Conservation (phyloP, 345 rosid species). For the Turritis glabra region DNA sequence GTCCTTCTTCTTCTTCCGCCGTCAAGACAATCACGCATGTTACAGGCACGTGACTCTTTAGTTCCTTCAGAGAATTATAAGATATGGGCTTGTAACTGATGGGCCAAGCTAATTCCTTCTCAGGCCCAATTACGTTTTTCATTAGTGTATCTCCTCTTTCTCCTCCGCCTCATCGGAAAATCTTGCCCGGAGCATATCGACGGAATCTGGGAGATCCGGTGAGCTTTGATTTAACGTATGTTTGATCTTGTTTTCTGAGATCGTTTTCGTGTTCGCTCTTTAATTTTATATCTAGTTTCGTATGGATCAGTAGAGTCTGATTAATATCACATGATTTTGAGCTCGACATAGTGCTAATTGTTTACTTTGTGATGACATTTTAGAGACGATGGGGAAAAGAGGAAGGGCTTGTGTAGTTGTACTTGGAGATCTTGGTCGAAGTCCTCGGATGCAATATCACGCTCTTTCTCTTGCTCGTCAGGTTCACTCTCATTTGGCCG, state of each 20-base stretch:
- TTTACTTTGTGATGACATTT: not conserved
- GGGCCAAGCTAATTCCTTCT: not conserved
- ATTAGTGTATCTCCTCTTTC: not conserved
- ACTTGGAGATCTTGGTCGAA: conserved; percentile 93
- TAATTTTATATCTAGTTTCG: not conserved
- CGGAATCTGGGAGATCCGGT: conserved; percentile 18
- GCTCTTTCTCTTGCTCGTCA: conserved; percentile 92
- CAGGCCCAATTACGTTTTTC: not conserved
- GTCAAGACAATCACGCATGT: not conserved
- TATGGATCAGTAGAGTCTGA: conserved; percentile 3
- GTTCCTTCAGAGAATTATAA: not conserved
- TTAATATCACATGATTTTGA: not conserved
- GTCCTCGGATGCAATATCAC: conserved; percentile 98
- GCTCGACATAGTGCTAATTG: conserved; percentile 9
- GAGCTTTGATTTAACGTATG: not conserved
- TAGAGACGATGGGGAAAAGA: conserved; percentile 47
- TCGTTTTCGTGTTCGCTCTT: not conserved
- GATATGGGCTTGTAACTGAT: not conserved
- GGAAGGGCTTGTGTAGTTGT: conserved; percentile 96
- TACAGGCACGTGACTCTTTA: conserved; percentile 30
- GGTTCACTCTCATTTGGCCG: conserved; percentile 43
- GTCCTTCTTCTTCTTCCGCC: not conserved
- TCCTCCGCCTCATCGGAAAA: conserved; percentile 25
- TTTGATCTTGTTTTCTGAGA: not conserved
- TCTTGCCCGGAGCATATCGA: conserved; percentile 13